A percentile compares a stretch with the other conserved stretches of the same genome.
Evolutionary conservation across 1,139 yeast species (phyloP).

Genomic region (Kurtzmaniella natalensis): DNA sequence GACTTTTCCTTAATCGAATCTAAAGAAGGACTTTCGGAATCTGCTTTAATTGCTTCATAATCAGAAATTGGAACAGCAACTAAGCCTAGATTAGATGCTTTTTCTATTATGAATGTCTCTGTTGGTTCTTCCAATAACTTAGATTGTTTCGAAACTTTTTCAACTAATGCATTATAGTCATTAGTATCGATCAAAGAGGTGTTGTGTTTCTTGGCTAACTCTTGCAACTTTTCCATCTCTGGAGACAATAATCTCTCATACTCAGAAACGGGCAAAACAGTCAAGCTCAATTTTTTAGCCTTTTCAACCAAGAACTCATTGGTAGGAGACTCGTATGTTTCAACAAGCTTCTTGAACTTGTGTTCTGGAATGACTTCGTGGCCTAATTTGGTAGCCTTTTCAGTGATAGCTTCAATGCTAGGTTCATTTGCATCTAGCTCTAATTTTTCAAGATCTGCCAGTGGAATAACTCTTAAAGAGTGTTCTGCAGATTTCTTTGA

Average conservation of each 20-base stretch:
- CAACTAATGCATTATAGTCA: constrained; percentile 3
- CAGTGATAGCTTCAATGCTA: constrained; percentile 20
- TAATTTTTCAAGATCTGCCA: constrained; percentile 22
- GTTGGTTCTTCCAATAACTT: constrained; percentile 14
- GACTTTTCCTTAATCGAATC: constrained; percentile 25
- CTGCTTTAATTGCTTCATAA: not conserved
- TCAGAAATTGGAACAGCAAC: constrained; percentile 14
- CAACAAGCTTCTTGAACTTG: constrained; percentile 17
- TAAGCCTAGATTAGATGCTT: constrained; percentile 19
- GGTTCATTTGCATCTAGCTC: constrained; percentile 24
- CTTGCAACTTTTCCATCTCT: not conserved
- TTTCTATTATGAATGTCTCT: constrained; percentile 20
- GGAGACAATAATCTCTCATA: constrained; percentile 7
- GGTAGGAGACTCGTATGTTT: constrained; percentile 17
- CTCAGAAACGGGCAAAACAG: constrained; percentile 12
- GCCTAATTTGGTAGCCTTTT: constrained; percentile 20
- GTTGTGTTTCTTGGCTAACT: not conserved
- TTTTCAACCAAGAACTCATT: constrained; percentile 11
- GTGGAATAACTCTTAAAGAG: constrained; percentile 25
- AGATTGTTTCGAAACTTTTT: not conserved
- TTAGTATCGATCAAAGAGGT: not conserved
- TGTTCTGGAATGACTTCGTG: constrained; percentile 21
- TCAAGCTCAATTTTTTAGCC: constrained; percentile 10
- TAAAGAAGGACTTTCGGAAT: constrained; percentile 19
- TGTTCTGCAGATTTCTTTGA: constrained; percentile 18